Evolutionary conservation across 2,329 filamentous ascomycete genomes (phyloP).

Genomic region (Penicillium palitans): DNA sequence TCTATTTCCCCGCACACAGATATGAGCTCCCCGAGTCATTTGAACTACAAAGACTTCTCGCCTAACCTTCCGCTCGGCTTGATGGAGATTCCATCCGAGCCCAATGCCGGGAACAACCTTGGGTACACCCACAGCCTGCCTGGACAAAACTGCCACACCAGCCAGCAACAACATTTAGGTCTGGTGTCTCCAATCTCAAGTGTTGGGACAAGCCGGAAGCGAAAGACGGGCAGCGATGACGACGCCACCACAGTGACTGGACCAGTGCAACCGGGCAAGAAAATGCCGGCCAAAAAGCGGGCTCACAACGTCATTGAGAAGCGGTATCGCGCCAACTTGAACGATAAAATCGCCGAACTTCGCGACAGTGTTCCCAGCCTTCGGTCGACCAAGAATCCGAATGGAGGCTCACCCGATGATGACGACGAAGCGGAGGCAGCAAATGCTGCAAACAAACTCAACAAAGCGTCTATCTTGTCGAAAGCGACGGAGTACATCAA

Average conservation of each 20-base stretch:
- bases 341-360: conserved; percentile 92
- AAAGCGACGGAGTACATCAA: conserved; percentile 97
- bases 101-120: conserved; percentile 5
- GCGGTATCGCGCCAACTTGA: conserved; percentile 91
- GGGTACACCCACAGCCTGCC: neutral
- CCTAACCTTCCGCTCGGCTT: conserved; percentile 35
- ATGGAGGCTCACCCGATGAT: conserved; percentile 54
- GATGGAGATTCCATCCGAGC: conserved; percentile 30
- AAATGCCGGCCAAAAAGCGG: conserved; percentile 77
- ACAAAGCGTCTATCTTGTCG: conserved; percentile 94
- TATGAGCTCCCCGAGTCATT: conserved; percentile 23
- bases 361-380: conserved; percentile 90
- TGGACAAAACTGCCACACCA: conserved; percentile 6
- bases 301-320: conserved; percentile 99
- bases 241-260: conserved; percentile 34
- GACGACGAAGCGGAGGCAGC: conserved; percentile 79
- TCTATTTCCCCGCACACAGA: conserved; percentile 31
- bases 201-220: conserved; percentile 55
- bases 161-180: conserved; percentile 15
- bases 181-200: conserved; percentile 31
- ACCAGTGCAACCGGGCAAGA: conserved; percentile 41
- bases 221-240: conserved; percentile 66
- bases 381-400: conserved; percentile 67
- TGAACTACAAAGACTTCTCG: conserved; percentile 31
- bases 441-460: conserved; percentile 87